phyloP scores from a whole-genome alignment of 2,329 filamentous ascomycete genomes.

The Fusarium graminum region DNA sequence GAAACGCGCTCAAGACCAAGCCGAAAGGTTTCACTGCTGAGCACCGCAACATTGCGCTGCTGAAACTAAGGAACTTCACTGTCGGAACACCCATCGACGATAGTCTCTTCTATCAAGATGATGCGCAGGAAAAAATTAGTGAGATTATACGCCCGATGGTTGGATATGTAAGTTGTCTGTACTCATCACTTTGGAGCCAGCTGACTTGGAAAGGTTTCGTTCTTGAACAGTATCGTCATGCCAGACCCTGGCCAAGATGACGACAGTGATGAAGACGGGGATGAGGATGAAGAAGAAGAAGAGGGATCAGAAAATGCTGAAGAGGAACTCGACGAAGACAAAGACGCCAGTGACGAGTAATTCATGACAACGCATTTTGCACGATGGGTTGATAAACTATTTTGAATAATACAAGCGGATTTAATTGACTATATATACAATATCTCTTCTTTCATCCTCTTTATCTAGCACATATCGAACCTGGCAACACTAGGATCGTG shows the following conservation, averaged over 20 bases:
- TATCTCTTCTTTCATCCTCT: background rate
- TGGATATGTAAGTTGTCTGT: conserved; percentile 76
- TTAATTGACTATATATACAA: conserved; percentile 16
- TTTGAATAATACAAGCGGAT: conserved; percentile 10
- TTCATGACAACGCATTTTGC: background rate
- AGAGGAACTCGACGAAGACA: conserved; percentile 12
- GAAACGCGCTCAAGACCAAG: conserved; percentile 84
- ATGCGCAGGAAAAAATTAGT: conserved; percentile 74
- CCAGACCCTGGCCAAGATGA: conserved; percentile 69
- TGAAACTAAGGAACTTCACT: conserved; percentile 85
- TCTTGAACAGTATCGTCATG: conserved; percentile 80
- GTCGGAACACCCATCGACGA: conserved; percentile 76
- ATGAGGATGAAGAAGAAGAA: conserved; percentile 47
- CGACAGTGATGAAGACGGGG: conserved; percentile 56
- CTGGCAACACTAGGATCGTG: conserved; percentile 77
- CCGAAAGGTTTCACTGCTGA: conserved; percentile 85
- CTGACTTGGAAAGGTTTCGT: conserved; percentile 68
- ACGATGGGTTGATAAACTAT: background rate
- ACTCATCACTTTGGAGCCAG: too few species aligned
- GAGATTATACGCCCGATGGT: conserved; percentile 76
- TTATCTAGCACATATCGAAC: conserved; percentile 68
- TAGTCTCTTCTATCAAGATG: conserved; percentile 70
- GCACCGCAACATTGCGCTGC: conserved; percentile 82
- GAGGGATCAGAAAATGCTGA: conserved; percentile 27
- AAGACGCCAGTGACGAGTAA: conserved; percentile 29